Base-by-base conservation (phyloP, 2,329 filamentous ascomycete genomes). In the Pestalotiopsis sp. region DNA sequence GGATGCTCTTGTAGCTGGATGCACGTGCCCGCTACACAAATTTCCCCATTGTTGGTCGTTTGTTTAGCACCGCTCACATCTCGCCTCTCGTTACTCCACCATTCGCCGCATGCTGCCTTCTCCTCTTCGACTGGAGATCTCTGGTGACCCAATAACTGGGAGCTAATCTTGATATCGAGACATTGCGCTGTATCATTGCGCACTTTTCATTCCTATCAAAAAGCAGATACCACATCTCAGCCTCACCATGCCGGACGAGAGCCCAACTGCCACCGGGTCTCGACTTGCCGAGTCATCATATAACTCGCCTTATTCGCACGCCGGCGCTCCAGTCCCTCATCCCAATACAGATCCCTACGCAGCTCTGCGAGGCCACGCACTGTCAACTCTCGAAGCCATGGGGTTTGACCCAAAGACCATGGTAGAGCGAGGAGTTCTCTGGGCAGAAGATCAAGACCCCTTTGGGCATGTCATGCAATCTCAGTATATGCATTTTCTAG, bases 381-480 rank as follows among this genome's bases (percentile, higher is more conserved):
- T 75, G 31, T 68, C 70, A 3, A 72, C 41, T 6, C 70, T 73
- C 11, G 68, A 70, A 61, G 68, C 69, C 17, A 72, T 72, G 72
- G 72, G 70, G 0, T 72, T 67, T 38, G 70, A 71, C 27, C 69
- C 72, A 2, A 65, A 62, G 4, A 72, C 68, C 17, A 73, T 72
- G 69, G 66, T 69, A 17, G 70, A 72, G 38, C 70, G 66, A 14
- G 74, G 74, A 5, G 72, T 76, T 9, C 57, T 73, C 11, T 76
- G 73, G 74, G 74, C 73, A 7, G 71, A 75, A 38, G 68, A 76
- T 36, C 73, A 76, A 38, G 75, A 75, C 60, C 74, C 73, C 1
- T 75, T 69, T 41, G 73, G 73, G 36, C 72, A 76, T 56, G 72
- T 76, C 12, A 76, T 72, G 70, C 72, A 76, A 1, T 71, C 73